Percentiles rank a stretch among this genome's conserved stretches.
phyloP scores from a whole-genome alignment of 495 filamentous ascomycete species.

The Penicillium samsonianum region DNA sequence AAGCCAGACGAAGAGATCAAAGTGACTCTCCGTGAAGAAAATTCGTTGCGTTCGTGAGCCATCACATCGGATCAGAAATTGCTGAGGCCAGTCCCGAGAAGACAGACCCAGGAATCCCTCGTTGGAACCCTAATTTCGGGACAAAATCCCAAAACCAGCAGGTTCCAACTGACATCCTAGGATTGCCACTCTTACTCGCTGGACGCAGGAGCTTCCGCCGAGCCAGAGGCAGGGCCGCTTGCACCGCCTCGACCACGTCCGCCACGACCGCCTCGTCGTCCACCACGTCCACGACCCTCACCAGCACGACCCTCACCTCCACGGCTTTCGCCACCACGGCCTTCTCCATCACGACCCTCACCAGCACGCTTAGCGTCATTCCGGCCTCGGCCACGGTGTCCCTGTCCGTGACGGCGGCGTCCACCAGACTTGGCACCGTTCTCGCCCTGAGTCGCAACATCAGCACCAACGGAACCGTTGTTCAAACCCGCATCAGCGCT shows the following conservation, averaged over 20 bases:
- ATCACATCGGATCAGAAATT: conserved; percentile 38
- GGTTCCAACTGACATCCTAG: background rate
- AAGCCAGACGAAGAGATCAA: conserved; percentile 21
- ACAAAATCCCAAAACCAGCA: background rate
- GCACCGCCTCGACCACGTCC: conserved; percentile 38
- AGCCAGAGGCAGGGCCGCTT: conserved; percentile 19
- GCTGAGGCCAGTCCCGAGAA: conserved; percentile 6
- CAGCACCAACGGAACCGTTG: conserved; percentile 21
- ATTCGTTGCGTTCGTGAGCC: conserved; percentile 52
- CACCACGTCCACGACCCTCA: conserved; percentile 47
- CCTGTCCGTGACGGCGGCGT: conserved; percentile 54
- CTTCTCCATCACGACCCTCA: conserved; percentile 39
- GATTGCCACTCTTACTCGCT: conserved; percentile 21
- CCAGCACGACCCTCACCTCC: conserved; percentile 28
- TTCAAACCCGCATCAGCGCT: conserved; percentile 33
- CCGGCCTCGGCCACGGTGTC: conserved; percentile 37
- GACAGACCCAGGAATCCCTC: conserved; percentile 11
- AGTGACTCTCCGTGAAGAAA: conserved; percentile 32
- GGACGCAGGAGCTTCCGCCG: conserved; percentile 5
- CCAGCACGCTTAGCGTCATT: conserved; percentile 54
- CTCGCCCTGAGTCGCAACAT: conserved; percentile 22
- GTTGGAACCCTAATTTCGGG: background rate
- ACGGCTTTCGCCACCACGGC: conserved; percentile 42
- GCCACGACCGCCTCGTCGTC: conserved; percentile 37
- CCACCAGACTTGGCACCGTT: conserved; percentile 59